Conservation (phyloP, 345 rosid species). For the Erucastrum elatum region DNA sequence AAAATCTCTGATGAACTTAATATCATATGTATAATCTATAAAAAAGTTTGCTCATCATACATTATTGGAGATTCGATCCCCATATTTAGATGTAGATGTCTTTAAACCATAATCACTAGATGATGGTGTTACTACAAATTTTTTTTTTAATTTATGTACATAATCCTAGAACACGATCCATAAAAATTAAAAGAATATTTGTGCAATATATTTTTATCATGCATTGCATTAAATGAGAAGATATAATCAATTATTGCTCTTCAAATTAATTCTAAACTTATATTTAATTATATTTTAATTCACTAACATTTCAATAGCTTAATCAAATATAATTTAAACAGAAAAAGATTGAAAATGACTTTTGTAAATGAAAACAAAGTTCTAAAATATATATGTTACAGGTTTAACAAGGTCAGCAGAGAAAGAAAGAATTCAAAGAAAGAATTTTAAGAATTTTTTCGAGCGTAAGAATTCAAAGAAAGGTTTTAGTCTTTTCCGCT, state of each 20-base stretch:
- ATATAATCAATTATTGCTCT: background rate
- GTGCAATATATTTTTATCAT: too few relatives aligned
- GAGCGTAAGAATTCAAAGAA: too few relatives aligned
- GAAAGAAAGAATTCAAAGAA: background rate
- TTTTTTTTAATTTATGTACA: too few relatives aligned
- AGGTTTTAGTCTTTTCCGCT: background rate
- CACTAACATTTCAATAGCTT: background rate
- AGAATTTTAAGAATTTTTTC: background rate
- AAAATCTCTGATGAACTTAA: too few relatives aligned
- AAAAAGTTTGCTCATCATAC: too few relatives aligned
- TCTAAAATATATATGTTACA: background rate
- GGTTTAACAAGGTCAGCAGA: background rate
- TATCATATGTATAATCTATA: too few relatives aligned
- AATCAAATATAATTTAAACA: background rate
- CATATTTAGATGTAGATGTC: too few relatives aligned
- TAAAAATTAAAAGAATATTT: too few relatives aligned
- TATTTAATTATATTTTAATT: background rate
- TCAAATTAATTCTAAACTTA: background rate
- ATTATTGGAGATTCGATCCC: too few relatives aligned
- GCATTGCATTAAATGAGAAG: background rate
- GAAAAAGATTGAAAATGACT: background rate
- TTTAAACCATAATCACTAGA: too few relatives aligned
- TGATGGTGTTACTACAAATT: too few relatives aligned
- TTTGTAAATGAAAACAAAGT: background rate
- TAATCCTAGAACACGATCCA: too few relatives aligned